Conservation (phyloP, 768 basidiomycete genomes). For the Termitomyces sp. region DNA sequence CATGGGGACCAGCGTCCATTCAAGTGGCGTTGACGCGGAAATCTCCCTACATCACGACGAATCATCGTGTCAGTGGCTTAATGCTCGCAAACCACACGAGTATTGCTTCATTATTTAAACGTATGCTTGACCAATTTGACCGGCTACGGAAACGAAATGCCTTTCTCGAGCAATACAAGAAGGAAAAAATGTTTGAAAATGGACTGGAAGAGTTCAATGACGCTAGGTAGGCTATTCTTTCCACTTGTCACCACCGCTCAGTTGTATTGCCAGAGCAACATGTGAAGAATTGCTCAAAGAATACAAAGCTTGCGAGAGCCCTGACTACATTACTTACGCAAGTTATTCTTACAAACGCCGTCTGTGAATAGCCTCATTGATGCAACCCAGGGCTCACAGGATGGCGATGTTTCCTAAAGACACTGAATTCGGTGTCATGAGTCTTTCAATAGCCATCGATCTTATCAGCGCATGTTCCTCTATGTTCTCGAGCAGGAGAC, state of each 20-base stretch:
- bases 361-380: background rate
- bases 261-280: slow-evolving; percentile 51
- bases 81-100: slow-evolving; percentile 99
- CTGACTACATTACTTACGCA: slow-evolving; percentile 84
- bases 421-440: background rate
- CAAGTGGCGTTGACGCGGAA: slow-evolving; percentile 93
- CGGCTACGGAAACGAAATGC: slow-evolving; percentile 82
- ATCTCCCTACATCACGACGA: slow-evolving; percentile 83
- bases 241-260: background rate
- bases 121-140: slow-evolving; percentile 95
- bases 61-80: slow-evolving; percentile 93
- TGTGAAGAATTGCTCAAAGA: slow-evolving; percentile 88
- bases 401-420: slow-evolving; percentile 17
- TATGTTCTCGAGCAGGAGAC: background rate
- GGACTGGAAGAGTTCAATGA: slow-evolving; percentile 95
- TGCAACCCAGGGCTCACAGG: slow-evolving; percentile 20
- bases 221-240: slow-evolving; percentile 58
- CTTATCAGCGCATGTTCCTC: background rate
- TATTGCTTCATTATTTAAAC: slow-evolving; percentile 95
- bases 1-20: slow-evolving; percentile 98
- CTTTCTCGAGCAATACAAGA: slow-evolving; percentile 96
- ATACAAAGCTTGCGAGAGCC: slow-evolving; percentile 93
- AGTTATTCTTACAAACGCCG: background rate
- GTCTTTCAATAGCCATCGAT: background rate
- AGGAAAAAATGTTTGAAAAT: slow-evolving; percentile 92